Percentiles rank a stretch among this genome's conserved stretches.
Conservation (phyloP, 495 filamentous ascomycete species). For the Achaetomiella virescens region DNA sequence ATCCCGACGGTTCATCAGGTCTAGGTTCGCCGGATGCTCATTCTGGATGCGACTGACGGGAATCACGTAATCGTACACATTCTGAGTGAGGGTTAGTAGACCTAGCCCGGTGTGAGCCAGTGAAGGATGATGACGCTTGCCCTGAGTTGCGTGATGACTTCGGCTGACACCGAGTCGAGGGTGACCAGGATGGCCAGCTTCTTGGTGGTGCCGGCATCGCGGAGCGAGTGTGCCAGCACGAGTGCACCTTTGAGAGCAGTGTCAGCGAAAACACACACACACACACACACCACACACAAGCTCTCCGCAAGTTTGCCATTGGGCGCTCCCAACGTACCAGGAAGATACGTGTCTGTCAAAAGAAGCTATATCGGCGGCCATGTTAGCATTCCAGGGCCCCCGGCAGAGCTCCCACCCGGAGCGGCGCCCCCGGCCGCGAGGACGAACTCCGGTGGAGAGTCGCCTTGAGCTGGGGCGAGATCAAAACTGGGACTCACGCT, state of each 20-base stretch:
- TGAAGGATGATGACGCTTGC: slow-evolving; percentile 26
- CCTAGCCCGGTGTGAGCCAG: slow-evolving; percentile 5
- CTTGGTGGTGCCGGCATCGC: slow-evolving; percentile 82
- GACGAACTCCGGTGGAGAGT: not conserved
- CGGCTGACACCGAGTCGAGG: slow-evolving; percentile 61
- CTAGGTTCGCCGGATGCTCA: slow-evolving; percentile 70
- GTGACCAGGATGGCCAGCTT: slow-evolving; percentile 82
- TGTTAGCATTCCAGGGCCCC: slow-evolving; percentile 27
- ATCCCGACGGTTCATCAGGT: slow-evolving; percentile 86
- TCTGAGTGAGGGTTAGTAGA: slow-evolving; percentile 41
- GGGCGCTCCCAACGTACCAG: slow-evolving; percentile 53
- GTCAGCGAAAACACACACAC: too few relatives aligned
- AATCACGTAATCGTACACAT: slow-evolving; percentile 82
- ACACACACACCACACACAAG: too few relatives aligned
- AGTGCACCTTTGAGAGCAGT: slow-evolving; percentile 61
- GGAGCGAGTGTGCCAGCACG: slow-evolving; percentile 89
- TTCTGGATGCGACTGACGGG: slow-evolving; percentile 75
- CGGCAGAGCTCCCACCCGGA: not conserved
- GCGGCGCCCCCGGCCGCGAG: not conserved
- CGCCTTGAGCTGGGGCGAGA: not conserved
- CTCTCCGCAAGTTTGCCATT: slow-evolving; percentile 11
- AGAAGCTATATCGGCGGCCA: slow-evolving; percentile 57
- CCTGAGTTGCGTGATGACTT: slow-evolving; percentile 71
- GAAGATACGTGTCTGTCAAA: slow-evolving; percentile 82
- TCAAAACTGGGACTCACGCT: slow-evolving; percentile 37